Evolutionary conservation across 768 basidiomycete species (phyloP), one percentile per base, ranked within the genome.

Genomic region (Tricholoma saponaceum): DNA sequence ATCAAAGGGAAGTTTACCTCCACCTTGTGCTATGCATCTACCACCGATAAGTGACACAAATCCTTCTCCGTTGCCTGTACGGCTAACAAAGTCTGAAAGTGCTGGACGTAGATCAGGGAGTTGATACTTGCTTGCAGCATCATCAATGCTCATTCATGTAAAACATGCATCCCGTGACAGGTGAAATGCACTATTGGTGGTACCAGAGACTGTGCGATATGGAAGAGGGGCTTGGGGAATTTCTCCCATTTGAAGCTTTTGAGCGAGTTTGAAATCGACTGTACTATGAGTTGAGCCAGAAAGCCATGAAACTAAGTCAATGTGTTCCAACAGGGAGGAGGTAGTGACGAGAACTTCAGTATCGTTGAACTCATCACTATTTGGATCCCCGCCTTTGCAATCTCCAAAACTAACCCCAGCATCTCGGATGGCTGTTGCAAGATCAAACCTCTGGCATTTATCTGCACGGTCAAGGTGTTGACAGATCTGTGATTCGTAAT

Each of bases 1-100:
- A 6, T 54, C 30, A 53, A 67, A 63, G 7, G 70, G 63, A 10
- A 67, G 61, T 5, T 44, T 2, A 52, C 52, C 30, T 33, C 58
- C 28, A 16, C 46, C 28, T 4, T 30, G 26, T 10, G 55, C 20
- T 10, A 22, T 23, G 13, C 61, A 25, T 23, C 50, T 22, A 35
- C 50, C 50, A 51, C 50, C 33, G 16, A 30, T 30, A 39, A 39
- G 37, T 18, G 37, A 22, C 22, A 25, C 28, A 49, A 49, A 23
- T 25, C 47, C 22, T 25, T 30, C 28, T 30, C 47, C 43, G 8
- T n/a, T 18, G 37, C 37, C 10, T 18, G n/a, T 39, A 39, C 7
- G 37, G 18, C 32, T 46, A 3, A 58, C 28, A 30, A 54, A 49
- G 6, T 58, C 28, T 8, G 8, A 5, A 32, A 52, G 23, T 18